These are phyloP conservation scores for Melaleuca quinquenervia DNA, from an alignment of 345 rosid species.

Conservation along the genomic window DNA sequence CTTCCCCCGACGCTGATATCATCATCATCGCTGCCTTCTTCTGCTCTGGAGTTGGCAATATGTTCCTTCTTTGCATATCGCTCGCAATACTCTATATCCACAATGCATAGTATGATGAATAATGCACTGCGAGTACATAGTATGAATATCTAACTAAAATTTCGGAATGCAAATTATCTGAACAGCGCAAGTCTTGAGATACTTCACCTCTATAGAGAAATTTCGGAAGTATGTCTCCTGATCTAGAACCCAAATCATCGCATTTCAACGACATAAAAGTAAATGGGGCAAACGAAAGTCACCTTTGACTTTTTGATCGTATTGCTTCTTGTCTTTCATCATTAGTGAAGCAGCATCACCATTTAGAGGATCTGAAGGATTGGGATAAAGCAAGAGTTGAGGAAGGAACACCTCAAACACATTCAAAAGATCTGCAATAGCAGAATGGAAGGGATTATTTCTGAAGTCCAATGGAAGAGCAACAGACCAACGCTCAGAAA, in stretches of 20 bases:
- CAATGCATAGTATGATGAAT: not conserved
- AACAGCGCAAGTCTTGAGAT: not conserved
- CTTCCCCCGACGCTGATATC: constrained; percentile 37
- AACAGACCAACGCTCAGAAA: not conserved
- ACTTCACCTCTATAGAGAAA: not conserved
- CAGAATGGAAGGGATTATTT: not conserved
- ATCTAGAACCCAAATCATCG: not conserved
- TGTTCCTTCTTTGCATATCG: constrained; percentile 47
- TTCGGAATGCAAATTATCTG: not conserved
- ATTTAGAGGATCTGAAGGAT: constrained; percentile 61
- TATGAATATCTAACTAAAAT: not conserved
- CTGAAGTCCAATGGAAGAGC: not conserved
- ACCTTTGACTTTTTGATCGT: constrained; percentile 73
- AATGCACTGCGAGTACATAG: not conserved
- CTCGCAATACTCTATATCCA: constrained; percentile 45
- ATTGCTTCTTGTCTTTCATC: constrained; percentile 52
- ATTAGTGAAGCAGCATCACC: constrained; percentile 67
- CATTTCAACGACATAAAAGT: not conserved
- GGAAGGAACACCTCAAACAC: constrained; percentile 67
- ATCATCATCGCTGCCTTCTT: constrained; percentile 22
- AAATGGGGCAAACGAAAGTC: not conserved
- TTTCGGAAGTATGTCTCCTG: not conserved
- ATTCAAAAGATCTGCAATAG: constrained; percentile 52
- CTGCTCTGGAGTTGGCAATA: constrained; percentile 17
- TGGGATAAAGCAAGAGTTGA: constrained; percentile 62